Evolutionary conservation across 768 basidiomycete species (phyloP).

Genomic region (Kondoa malvinella): DNA sequence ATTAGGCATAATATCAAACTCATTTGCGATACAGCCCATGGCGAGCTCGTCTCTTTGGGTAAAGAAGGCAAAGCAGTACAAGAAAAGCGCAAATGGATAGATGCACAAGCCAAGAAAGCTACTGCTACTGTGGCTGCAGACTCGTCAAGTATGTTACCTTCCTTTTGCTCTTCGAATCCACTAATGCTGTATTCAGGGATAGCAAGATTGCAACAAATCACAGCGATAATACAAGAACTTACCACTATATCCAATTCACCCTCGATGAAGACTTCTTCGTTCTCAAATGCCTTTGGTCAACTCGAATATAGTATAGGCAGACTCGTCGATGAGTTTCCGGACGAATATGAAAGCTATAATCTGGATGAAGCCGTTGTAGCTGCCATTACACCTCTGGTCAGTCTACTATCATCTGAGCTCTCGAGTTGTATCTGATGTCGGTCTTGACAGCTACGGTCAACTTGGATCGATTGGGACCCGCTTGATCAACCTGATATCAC

Average conservation of each 20-base stretch:
- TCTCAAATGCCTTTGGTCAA: background rate
- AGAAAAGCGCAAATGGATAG: constrained; percentile 57
- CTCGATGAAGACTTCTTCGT: background rate
- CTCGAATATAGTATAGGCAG: background rate
- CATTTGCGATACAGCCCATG: constrained; percentile 64
- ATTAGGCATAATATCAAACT: constrained; percentile 88
- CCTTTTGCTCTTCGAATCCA: background rate
- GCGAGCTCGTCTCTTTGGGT: constrained; percentile 70
- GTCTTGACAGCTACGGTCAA: constrained; percentile 44
- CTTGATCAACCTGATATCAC: constrained; percentile 49
- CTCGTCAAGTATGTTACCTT: background rate
- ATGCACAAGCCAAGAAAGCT: constrained; percentile 29
- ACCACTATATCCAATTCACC: background rate
- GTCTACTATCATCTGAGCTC: constrained; percentile 20
- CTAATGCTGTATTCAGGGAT: constrained; percentile 8
- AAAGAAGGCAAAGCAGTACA: constrained; percentile 71
- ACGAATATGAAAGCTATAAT: constrained; percentile 58
- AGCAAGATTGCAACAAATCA: constrained; percentile 10
- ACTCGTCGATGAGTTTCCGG: constrained; percentile 3
- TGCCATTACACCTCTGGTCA: constrained; percentile 62
- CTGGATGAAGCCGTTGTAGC: constrained; percentile 87
- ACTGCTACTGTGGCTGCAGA: background rate
- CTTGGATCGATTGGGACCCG: constrained; percentile 65
- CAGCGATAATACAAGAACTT: constrained; percentile 2
- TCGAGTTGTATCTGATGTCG: constrained; percentile 1